Conservation (phyloP, 1,284 basidiomycete species). For the Tremellales sp. region DNA sequence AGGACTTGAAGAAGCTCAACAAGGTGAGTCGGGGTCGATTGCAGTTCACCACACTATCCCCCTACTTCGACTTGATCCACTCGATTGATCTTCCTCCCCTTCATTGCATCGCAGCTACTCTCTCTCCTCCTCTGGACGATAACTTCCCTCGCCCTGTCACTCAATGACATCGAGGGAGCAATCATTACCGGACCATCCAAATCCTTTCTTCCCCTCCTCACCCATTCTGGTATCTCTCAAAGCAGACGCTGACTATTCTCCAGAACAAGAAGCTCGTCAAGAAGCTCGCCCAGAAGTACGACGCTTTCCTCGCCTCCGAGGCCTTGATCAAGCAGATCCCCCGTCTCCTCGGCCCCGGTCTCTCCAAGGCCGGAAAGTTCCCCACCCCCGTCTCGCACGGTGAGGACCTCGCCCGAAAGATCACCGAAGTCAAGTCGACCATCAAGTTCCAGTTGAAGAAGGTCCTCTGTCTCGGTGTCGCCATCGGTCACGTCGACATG, state of each 20-base stretch:
- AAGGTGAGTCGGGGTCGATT: no score
- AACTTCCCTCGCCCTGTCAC: no score
- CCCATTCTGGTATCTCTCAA: no score
- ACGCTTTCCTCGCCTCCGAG: constrained; percentile 98
- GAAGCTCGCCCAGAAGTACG: constrained; percentile 99
- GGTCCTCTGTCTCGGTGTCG: constrained; percentile 98
- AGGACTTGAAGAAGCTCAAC: constrained; percentile 91
- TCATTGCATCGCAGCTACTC: no score
- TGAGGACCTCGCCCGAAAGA: constrained; percentile 89
- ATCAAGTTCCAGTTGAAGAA: constrained; percentile 99
- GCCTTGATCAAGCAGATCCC: constrained; percentile 99
- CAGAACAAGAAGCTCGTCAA: constrained; percentile 99
- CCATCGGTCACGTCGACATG: constrained; percentile 97
- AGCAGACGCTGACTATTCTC: neutral
- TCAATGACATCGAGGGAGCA: no score
- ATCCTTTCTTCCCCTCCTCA: no score
- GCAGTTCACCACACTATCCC: no score
- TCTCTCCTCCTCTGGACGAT: no score
- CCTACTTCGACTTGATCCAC: no score
- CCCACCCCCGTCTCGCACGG: constrained; percentile 91
- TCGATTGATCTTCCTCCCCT: no score
- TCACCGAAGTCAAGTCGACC: constrained; percentile 93
- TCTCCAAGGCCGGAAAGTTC: constrained; percentile 99
- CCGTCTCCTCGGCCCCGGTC: constrained; percentile 96
- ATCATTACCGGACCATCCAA: no score